Evolutionary conservation across 1,284 basidiomycete genomes (phyloP), one percentile per base, ranked within the genome.

Genomic region (Mycosarcoma maydis): DNA sequence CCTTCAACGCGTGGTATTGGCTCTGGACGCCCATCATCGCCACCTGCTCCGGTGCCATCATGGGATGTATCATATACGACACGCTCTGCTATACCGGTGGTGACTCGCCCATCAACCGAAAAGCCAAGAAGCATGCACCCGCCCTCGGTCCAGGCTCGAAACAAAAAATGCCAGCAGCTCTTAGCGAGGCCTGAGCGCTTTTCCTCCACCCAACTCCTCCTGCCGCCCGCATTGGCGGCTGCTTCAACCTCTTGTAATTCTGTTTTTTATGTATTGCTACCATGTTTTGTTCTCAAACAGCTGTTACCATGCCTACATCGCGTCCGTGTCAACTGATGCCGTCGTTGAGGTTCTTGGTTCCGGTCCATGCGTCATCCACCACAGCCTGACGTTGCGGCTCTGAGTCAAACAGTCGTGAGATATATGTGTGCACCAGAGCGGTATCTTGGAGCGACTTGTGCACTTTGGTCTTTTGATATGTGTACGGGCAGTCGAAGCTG

Each of bases 1-100:
- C 83, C 26, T 86, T 83, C 70, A 83, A 85, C 55, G 86, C 85
- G 73, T 90, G 90, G 67, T 92, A 90, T 76, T 92, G 90, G 90
- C 66, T 91, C 26, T 92, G 90, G 90, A 88, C 88, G 70, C 87
- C 88, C 13, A 44, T 69, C 23, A 30, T 78, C 16, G 67, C 62
- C 3, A 61, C 58, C 36, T 75, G 80, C 41, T 44, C 67, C 3
- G 83, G 83, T 11, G 83, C 74, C 17, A 53, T 82, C 8, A 68
- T 82, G 37, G 83, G 83, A 1, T 77, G 76, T 26, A 43, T 80
- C 30, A 39, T 84, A 24, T 83, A 83, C 64, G 82, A 84, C 45
- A 53, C 74, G 13, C 73, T 82, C 33, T 73, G 82, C 52, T 83
- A 80, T 61, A 81, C 76, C n/a, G 82, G 83, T 3, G 67, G 70